A percentile compares a stretch with the other conserved stretches of the same genome.
Evolutionary conservation across 1,139 yeast genomes (phyloP).

Genomic region (Lodderomyces jiufengensis): DNA sequence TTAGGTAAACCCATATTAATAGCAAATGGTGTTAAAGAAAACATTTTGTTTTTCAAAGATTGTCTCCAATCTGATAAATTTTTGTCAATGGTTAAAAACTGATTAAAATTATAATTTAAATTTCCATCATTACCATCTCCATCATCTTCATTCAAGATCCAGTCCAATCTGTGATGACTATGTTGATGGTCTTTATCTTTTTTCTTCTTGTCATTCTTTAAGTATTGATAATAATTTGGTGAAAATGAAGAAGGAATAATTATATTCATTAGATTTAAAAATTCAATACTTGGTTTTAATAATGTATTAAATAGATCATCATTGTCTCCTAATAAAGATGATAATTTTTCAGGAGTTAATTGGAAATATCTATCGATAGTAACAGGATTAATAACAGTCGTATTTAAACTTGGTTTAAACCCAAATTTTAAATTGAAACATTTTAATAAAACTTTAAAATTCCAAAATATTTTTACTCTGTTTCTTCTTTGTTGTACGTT

Average conservation of each 20-base stretch:
- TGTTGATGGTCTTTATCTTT: constrained; percentile 18
- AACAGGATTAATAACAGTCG: constrained; percentile 49
- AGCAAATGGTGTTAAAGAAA: constrained; percentile 31
- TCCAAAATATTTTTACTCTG: constrained; percentile 61
- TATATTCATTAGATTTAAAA: constrained; percentile 42
- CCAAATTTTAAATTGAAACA: constrained; percentile 51
- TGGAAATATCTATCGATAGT: constrained; percentile 48
- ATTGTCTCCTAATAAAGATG: constrained; percentile 27
- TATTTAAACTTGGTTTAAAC: constrained; percentile 45
- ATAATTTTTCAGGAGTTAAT: constrained; percentile 45
- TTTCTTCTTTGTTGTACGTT: constrained; percentile 39
- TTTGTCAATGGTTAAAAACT: constrained; percentile 43
- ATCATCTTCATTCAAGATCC: constrained; percentile 48
- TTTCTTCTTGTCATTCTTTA: constrained; percentile 25
- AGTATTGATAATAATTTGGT: constrained; percentile 46
- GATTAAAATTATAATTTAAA: constrained; percentile 45
- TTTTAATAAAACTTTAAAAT: constrained; percentile 49
- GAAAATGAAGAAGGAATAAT: constrained; percentile 49
- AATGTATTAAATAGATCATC: constrained; percentile 39
- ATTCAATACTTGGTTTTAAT: constrained; percentile 44
- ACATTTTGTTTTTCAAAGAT: constrained; percentile 29
- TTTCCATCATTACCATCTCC: constrained; percentile 53
- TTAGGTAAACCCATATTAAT: constrained; percentile 35
- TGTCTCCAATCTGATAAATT: constrained; percentile 44
- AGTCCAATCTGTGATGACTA: constrained; percentile 30